These are phyloP conservation scores for Trichosporon ovoides DNA, from an alignment of 1,284 basidiomycete genomes.

Conservation along the genomic window DNA sequence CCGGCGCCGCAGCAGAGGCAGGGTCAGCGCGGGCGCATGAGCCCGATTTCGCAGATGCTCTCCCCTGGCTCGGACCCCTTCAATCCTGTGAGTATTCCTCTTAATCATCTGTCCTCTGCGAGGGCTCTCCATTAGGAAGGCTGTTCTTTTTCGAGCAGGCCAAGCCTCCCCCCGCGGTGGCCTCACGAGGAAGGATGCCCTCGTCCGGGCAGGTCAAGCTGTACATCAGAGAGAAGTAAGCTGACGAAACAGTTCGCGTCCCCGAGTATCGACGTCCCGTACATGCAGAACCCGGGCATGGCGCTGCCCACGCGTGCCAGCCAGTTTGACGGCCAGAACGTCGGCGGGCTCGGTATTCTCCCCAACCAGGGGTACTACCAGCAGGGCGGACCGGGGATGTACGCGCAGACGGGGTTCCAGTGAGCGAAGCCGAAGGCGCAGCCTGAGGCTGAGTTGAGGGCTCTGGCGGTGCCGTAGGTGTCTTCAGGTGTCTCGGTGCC, in stretches of 20 bases:
- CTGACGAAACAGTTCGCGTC: conserved; percentile 35
- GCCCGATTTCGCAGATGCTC: conserved; percentile 43
- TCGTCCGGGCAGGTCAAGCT: too few species aligned
- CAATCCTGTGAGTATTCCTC: too few species aligned
- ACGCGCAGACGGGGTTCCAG: conserved; percentile 20
- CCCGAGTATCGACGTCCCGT: conserved; percentile 41
- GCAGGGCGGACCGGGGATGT: conserved; percentile 18
- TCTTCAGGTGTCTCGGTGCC: too few species aligned
- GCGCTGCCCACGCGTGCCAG: conserved; percentile 22
- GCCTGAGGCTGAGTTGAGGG: too few species aligned
- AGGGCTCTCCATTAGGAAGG: too few species aligned
- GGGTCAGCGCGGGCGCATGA: conserved; percentile 32
- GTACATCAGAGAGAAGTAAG: background rate
- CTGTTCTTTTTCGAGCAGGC: too few species aligned
- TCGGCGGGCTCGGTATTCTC: conserved; percentile 46
- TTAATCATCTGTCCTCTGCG: too few species aligned
- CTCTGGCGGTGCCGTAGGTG: too few species aligned
- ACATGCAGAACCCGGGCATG: conserved; percentile 22
- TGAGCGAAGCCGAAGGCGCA: too few species aligned
- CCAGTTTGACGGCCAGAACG: conserved; percentile 40
- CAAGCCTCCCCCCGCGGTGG: too few species aligned
- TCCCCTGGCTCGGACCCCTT: conserved; percentile 48
- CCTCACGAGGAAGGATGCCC: too few species aligned
- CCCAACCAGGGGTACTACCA: conserved; percentile 18
- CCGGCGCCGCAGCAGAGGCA: conserved; percentile 40